These are phyloP conservation scores for Pichia californica DNA, from an alignment of 805 yeast genomes.

Conservation along the genomic window DNA sequence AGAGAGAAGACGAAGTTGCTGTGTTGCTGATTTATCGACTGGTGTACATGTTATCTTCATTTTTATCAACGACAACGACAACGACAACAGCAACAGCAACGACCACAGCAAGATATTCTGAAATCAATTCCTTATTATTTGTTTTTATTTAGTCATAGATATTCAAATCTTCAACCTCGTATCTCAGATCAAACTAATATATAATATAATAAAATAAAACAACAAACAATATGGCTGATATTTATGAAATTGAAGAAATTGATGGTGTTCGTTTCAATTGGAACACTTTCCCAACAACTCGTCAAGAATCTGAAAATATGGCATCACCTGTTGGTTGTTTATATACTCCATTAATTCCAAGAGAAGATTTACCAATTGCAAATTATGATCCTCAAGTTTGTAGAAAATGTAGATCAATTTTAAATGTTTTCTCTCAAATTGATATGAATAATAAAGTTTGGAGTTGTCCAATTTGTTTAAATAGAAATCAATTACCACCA, in stretches of 20 bases:
- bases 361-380: slow-evolving; percentile 70
- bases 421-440: slow-evolving; percentile 82
- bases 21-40: too few relatives aligned
- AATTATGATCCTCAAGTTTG: slow-evolving; percentile 83
- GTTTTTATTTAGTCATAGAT: too few relatives aligned
- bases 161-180: too few relatives aligned
- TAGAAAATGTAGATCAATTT: slow-evolving; percentile 74
- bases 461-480: slow-evolving; percentile 79
- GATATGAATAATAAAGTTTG: slow-evolving; percentile 72
- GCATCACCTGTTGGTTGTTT: slow-evolving; percentile 92
- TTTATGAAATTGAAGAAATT: slow-evolving; percentile 53
- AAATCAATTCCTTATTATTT: too few relatives aligned
- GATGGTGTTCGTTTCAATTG: slow-evolving; percentile 72
- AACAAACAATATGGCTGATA: slow-evolving; percentile 32
- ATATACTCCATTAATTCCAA: slow-evolving; percentile 86
- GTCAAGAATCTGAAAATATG: slow-evolving; percentile 82
- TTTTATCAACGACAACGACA: too few relatives aligned
- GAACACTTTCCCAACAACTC: slow-evolving; percentile 85
- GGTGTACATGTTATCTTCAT: too few relatives aligned
- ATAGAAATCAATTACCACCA: slow-evolving; percentile 74
- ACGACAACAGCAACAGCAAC: too few relatives aligned
- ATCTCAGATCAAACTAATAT: too few relatives aligned
- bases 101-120: too few relatives aligned
- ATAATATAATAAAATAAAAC: too few relatives aligned
- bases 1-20: too few relatives aligned